phyloP scores from a whole-genome alignment of 2,329 filamentous ascomycete species.

The Ascosphaera acerosa region DNA sequence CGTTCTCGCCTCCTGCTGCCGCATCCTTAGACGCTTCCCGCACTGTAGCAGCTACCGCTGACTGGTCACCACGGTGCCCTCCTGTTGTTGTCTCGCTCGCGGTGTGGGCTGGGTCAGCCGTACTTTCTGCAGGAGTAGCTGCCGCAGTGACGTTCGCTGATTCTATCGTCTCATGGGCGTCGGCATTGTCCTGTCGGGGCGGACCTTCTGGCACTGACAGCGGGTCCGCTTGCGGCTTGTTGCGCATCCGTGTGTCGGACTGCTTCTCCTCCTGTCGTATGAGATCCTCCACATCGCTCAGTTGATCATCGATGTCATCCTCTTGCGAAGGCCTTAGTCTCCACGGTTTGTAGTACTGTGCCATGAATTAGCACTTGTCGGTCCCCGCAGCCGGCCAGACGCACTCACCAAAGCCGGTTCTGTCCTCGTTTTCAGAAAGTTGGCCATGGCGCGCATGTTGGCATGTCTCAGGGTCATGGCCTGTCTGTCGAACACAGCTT shows the following conservation, averaged over 20 bases:
- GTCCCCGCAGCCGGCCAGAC: no score
- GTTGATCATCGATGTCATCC: constrained; percentile 42
- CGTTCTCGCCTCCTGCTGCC: no score
- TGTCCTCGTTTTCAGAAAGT: constrained; percentile 44
- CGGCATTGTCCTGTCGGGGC: no score
- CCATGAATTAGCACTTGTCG: constrained; percentile 7
- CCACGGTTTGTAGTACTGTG: constrained; percentile 68
- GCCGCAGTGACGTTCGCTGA: constrained; percentile 5
- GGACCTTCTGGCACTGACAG: constrained; percentile 5
- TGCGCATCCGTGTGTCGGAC: constrained; percentile 27
- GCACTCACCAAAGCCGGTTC: constrained; percentile 47
- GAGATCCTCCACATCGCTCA: constrained; percentile 34
- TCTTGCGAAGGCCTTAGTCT: constrained; percentile 44
- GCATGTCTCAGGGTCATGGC: constrained; percentile 50
- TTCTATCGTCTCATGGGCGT: constrained; percentile 7
- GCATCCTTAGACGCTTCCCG: no score
- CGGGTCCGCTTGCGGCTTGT: constrained; percentile 9
- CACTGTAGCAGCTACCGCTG: no score
- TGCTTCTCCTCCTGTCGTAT: constrained; percentile 40
- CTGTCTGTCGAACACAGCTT: constrained; percentile 49
- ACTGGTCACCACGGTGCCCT: constrained; percentile 9
- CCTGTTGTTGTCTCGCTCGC: constrained; percentile 5
- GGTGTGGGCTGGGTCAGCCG: constrained; percentile 18
- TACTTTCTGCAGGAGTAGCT: constrained; percentile 13
- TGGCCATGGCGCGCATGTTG: constrained; percentile 44